Base-by-base conservation (phyloP, 2,329 filamentous ascomycete species). In the Beauveria scarabaeidicola region DNA sequence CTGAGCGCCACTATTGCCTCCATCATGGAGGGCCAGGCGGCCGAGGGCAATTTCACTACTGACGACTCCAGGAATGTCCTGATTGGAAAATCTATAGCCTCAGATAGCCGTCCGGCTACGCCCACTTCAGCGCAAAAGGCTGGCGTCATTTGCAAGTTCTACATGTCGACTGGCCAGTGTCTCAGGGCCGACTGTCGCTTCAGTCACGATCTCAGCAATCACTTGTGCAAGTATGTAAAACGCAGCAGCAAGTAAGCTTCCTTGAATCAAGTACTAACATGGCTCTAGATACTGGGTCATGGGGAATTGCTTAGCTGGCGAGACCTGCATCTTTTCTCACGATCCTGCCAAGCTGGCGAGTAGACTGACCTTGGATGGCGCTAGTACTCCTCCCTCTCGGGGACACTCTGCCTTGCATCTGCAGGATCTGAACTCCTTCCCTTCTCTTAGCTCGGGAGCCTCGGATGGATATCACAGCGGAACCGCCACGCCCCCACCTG, bases 261-360 rank as follows among this genome's bases (percentile, higher is more conserved):
- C 36, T 23, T 15, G 10, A 8, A 11, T 36, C 9, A 27, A 27
- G 13, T 25, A 52, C 64, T 59, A 58, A 57, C 47, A 43, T 41
- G 25, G 11, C 43, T 56, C 41, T 43, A 94, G 90, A 71, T 97
- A 97, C 72, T 99, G 92, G 90, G 82, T 99, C 57, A 91, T 91
- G 76, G 94, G 94, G 1, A 97, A 93, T 68, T 99, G 94, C 70
- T 81, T 99, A 38, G 94, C 94, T 21, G 93, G 94, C 40, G 88
- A 91, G 60, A 92, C 91, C 3, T 99, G 94, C 73, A 90, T 96
- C 61, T 99, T 99, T 76, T 97, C 93, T 15, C 94, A 99, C 73
- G 94, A 99, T 67, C 94, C 94, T 2, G 85, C 91, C 1, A 84
- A 91, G 65, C 81, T 97, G 15, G 85, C 96, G 75, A 91, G 88